phyloP scores from a whole-genome alignment of 352 stramenopile species.

The Saprolegnia diclina region DNA sequence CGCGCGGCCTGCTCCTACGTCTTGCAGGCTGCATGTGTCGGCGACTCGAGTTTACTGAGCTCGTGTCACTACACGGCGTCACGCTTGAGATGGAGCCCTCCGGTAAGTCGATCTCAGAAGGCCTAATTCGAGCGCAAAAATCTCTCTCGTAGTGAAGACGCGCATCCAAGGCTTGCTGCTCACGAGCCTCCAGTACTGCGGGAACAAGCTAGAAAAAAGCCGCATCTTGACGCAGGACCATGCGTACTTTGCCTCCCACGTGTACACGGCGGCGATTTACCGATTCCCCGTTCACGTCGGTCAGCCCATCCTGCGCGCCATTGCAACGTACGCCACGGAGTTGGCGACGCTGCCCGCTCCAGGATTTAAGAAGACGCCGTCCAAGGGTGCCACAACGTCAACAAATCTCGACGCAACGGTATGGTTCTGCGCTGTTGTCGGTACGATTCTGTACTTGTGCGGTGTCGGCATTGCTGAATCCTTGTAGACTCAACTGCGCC shows the following conservation, averaged over 20 bases:
- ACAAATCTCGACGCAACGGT: background rate
- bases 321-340: conserved; percentile 51
- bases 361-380: background rate
- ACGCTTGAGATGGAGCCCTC: conserved; percentile 41
- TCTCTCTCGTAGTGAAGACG: conserved; percentile 38
- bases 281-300: conserved; percentile 50
- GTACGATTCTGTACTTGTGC: background rate
- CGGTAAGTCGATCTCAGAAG: conserved; percentile 29
- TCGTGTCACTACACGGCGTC: conserved; percentile 52
- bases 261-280: conserved; percentile 62
- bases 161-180: conserved; percentile 57
- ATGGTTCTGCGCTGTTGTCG: background rate
- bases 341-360: conserved; percentile 32
- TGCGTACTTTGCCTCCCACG: conserved; percentile 61
- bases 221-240: conserved; percentile 67
- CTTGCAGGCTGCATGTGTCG: conserved; percentile 62
- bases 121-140: background rate
- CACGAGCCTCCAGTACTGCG: conserved; percentile 53
- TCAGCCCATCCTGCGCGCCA: conserved; percentile 42
- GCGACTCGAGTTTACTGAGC: conserved; percentile 72
- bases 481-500: no score
- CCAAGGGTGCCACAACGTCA: background rate
- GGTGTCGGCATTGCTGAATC: no score
- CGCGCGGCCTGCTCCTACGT: conserved; percentile 63
- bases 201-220: conserved; percentile 54